Evolutionary conservation across 176 grass and related monocot species (phyloP), one percentile per base, ranked within the genome.

Genomic region (Oryza glaberrima): DNA sequence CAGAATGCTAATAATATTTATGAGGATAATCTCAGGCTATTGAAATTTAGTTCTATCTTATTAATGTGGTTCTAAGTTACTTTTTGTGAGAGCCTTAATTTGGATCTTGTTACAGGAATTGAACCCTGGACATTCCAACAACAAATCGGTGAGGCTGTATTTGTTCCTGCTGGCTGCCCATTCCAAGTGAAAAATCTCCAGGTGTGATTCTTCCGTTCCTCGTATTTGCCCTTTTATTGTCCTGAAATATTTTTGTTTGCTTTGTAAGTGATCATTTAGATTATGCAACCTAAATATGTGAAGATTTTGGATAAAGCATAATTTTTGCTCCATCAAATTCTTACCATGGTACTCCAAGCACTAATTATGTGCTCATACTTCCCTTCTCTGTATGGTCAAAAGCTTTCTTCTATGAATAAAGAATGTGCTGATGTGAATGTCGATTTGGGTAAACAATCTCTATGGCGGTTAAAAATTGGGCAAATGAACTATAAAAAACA

Each of bases 151-250:
- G 96, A 96, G 76, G 93, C 93, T 92, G 83, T 96, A 84, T 99
- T 99, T 78, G 69, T 96, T 85, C 96, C 96, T 66, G 86, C 96
- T 76, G 96, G 96, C 65, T 99, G 96, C 87, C 89, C 96, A 77
- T 99, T 96, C 84, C 96, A 99, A 94, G 83, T 99, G 73, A 95
- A 88, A 88, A 94, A 92, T 92, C 73, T 96, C 34, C 90, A 81
- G 96, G 54, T 58, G 96, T 95, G 67, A 93, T 77, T 26, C 67
- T 49, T 81, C 25, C 9, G 22, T 22, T 43, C 51, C 20, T 81
- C 46, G 9, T 38, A 73, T 80, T 65, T 89, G 45, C 19, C 26
- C 16, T 69, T 88, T 70, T 49, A 72, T 19, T 82, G 11, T 12
- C 44, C 68, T 69, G 41, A 17, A 26, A 5, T 69, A 76, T n/a